Conservation (phyloP, 345 rosid species). For the Adansonia digitata region DNA sequence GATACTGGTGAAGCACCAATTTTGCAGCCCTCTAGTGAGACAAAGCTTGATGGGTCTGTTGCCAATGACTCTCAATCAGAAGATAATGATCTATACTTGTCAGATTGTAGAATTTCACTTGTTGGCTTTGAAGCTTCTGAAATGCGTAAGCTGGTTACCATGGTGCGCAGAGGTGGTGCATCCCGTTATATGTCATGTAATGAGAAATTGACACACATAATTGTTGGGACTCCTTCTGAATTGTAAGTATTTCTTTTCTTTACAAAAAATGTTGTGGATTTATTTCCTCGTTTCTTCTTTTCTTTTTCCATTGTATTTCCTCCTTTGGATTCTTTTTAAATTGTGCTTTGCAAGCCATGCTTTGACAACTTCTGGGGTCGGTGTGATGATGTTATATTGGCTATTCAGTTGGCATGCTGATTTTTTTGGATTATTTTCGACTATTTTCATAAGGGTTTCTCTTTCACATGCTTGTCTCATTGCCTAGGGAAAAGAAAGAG, state of each 20-base stretch:
- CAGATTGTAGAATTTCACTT: constrained; percentile 71
- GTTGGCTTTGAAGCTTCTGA: constrained; percentile 85
- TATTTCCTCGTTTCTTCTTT: constrained; percentile 7
- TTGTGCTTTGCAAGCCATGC: neutral
- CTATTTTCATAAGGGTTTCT: constrained; percentile 6
- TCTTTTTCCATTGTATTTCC: neutral
- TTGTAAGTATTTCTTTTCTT: constrained; percentile 43
- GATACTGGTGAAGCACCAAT: constrained; percentile 33
- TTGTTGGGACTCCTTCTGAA: constrained; percentile 88
- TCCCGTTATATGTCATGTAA: constrained; percentile 57
- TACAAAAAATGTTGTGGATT: neutral
- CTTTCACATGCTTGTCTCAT: constrained; percentile 12
- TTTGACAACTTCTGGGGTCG: neutral
- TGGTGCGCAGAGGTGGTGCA: constrained; percentile 81
- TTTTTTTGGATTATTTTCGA: neutral
- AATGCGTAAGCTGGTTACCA: constrained; percentile 69
- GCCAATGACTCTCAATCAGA: constrained; percentile 81
- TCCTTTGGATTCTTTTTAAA: neutral
- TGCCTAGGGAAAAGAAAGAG: constrained; percentile 72
- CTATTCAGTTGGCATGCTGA: neutral
- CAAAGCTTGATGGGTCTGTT: constrained; percentile 45
- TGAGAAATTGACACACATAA: constrained; percentile 79
- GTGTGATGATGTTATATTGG: neutral
- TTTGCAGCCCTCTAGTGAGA: constrained; percentile 34
- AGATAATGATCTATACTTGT: constrained; percentile 77